Base-by-base conservation (phyloP, 352 stramenopile species). In the Pythium sp. region DNA sequence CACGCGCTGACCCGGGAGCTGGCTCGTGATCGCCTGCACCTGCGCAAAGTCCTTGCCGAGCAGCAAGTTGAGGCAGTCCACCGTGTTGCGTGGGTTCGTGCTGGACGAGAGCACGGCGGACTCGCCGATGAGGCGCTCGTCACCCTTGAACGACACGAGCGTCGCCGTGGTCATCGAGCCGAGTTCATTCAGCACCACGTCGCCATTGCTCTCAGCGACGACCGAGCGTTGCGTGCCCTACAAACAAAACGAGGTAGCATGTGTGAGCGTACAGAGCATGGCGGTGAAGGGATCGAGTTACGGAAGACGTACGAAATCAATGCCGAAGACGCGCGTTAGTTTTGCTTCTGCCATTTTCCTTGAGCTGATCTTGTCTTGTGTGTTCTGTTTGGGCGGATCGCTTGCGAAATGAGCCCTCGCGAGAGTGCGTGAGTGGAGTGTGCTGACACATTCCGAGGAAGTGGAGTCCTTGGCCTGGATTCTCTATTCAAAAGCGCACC, bases 151-250 rank as follows among this genome's bases (percentile, higher is more conserved):
- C n/a, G 88, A 87, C 64, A 97, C 86, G 22, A 96, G 74, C 38
- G 86, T 93, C 32, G 89, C 87, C 3, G 87, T 94, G 36, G 88
- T 95, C 82, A 96, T 93, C 54, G 78, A 82, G 46, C 91, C 91
- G 9, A 97, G 84, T 73, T 97, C 89, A 62, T 96, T 97, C 41
- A 95, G 84, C 72, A 96, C 83, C 34, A 96, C 87, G 46, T 95
- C 90, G 58, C 88, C 88, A 2, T 74, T 80, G 69, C 70, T 79
- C 59, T 81, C 79, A 30, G 87, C 85, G 12, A 93, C 78, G 5
- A 95, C 87, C 60, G 81, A 95, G 66, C 84, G 87, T 74, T 90
- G 82, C 28, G 87, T 89, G 60, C 87, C 84, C 87, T 93, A 46
- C 8, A 18, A 59, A 46, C 8, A 18, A 59, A 60, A 62, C 3